Evolutionary conservation across 768 basidiomycete species (phyloP).

Genomic region (Boletus vermiculosoides): DNA sequence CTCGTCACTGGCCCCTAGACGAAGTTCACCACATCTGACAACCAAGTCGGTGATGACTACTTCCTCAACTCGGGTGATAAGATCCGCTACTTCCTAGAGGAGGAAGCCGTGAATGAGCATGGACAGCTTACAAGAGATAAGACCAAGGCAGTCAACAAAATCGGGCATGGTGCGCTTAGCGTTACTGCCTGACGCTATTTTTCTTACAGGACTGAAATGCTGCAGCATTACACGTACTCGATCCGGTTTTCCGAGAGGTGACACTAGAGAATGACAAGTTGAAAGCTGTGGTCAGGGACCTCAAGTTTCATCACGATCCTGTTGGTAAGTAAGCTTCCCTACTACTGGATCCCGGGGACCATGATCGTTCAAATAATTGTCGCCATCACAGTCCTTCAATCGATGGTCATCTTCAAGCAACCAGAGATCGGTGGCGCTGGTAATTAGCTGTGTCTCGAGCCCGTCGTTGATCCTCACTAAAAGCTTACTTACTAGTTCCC

Average conservation of each 20-base stretch:
- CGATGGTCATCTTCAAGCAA: constrained; percentile 96
- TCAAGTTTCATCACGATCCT: constrained; percentile 84
- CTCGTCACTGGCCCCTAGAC: constrained; percentile 51
- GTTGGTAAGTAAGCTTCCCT: constrained; percentile 52
- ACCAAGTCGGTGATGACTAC: constrained; percentile 89
- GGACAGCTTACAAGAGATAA: constrained; percentile 74
- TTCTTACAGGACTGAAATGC: constrained; percentile 1
- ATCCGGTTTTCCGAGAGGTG: constrained; percentile 73
- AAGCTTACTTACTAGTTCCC: constrained; percentile 51
- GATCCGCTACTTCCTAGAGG: constrained; percentile 93
- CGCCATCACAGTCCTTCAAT: constrained; percentile 65
- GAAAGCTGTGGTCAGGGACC: constrained; percentile 65
- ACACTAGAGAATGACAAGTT: constrained; percentile 80
- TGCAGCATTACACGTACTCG: constrained; percentile 81
- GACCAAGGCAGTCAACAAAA: constrained; percentile 89
- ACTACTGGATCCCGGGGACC: not conserved
- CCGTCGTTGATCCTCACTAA: not conserved
- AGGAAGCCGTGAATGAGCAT: constrained; percentile 69
- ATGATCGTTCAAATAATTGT: not conserved
- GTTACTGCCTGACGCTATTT: not conserved
- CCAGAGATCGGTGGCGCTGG: constrained; percentile 91
- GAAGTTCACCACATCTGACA: constrained; percentile 78
- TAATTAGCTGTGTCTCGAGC: constrained; percentile 30
- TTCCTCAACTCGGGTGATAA: constrained; percentile 92
- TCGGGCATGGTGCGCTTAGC: constrained; percentile 80